These are phyloP conservation scores for Ulvella scutata DNA, from an alignment of 139 green algal species.

Conservation along the genomic window DNA sequence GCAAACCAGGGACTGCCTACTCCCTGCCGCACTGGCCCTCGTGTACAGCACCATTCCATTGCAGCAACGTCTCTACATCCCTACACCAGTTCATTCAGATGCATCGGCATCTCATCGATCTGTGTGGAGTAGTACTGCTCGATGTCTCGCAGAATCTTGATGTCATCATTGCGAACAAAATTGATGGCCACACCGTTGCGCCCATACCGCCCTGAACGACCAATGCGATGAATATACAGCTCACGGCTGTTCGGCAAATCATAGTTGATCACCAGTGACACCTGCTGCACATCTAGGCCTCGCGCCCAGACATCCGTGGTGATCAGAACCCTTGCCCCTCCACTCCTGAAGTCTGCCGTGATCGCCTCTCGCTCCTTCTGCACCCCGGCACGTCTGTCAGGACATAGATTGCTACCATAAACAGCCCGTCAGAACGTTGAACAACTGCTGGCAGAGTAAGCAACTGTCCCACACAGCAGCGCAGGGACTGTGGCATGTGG, in stretches of 20 bases:
- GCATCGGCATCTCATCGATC: slow-evolving; percentile 73
- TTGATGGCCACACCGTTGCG: slow-evolving; percentile 99
- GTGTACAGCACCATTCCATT: too few species aligned
- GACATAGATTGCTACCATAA: background rate
- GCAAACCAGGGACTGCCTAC: too few species aligned
- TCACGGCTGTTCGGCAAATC: slow-evolving; percentile 96
- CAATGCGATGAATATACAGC: slow-evolving; percentile 98
- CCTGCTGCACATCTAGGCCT: slow-evolving; percentile 96
- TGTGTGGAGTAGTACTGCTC: slow-evolving; percentile 96
- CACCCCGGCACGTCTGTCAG: background rate
- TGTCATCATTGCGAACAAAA: slow-evolving; percentile 92
- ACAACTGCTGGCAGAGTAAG: background rate
- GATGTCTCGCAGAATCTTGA: slow-evolving; percentile 89
- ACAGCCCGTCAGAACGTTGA: background rate
- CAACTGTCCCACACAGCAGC: background rate
- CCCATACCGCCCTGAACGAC: slow-evolving; percentile 77
- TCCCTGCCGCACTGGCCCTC: too few species aligned
- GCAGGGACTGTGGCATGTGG: background rate
- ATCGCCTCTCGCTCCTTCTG: slow-evolving; percentile 90
- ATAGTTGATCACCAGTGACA: slow-evolving; percentile 99
- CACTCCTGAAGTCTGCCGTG: slow-evolving; percentile 86
- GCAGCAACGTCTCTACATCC: too few species aligned
- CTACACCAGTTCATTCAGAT: background rate
- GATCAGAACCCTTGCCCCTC: slow-evolving; percentile 85
- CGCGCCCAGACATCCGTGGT: slow-evolving; percentile 97